Evolutionary conservation across 2,329 filamentous ascomycete genomes (phyloP), one percentile per base, ranked within the genome.

Genomic region (Calonectria ilicicola): DNA sequence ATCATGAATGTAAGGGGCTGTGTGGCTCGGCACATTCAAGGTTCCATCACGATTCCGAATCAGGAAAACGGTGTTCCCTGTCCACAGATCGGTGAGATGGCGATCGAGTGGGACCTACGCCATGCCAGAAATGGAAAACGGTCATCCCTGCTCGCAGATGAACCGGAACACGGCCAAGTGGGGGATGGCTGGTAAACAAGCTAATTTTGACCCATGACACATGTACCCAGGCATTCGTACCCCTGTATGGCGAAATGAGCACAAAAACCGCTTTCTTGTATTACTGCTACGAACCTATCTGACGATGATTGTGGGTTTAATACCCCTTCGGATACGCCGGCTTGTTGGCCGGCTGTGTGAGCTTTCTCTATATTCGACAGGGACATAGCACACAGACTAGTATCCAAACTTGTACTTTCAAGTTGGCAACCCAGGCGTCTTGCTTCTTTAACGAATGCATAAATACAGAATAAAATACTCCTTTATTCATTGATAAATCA

Each of bases 51-150:
- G 8, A n/a, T 65, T 49, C 62, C 62, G 3, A 65, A 65, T 35
- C 19, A 65, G 62, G 62, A 65, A 65, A 65, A 65, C 44, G 62
- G 62, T 65, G 26, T 38, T n/a, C 62, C 62, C 17, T 21, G 62
- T 26, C 26, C 3, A 7, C 62, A 65, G 62, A 49, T 47, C 32
- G 42, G 9, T 14, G 5, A 21, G 58, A 27, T 10, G 17, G 27
- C 26, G 19, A 44, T 14, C 60, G 21, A 38, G 29, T 32, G 23
- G 60, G 27, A 5, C 42, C 27, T 12, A 21, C 17, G 17, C 62
- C 26, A 46, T 65, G 14, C 62, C 62, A 1, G 6, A 65, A 65
- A n/a, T 47, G 62, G 44, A 65, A 35, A 65, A 32, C 44, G 62
- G 62, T 65, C 15, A 32, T 65, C 62, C 62, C 62, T 65, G 62